Base-by-base conservation (phyloP, 345 rosid species). In the Lumnitzera racemosa region DNA sequence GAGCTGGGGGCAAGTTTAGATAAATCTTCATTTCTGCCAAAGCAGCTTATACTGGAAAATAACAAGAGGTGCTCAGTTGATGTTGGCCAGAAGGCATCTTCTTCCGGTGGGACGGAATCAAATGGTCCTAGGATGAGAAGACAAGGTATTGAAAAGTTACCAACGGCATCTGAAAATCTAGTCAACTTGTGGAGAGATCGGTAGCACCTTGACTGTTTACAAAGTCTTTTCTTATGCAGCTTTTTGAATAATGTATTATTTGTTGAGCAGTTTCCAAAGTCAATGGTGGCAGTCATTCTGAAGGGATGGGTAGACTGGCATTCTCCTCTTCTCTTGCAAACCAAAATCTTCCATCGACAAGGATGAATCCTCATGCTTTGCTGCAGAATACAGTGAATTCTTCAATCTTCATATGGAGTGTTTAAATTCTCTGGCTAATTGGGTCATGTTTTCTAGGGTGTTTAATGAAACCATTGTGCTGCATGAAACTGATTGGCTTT, bases 181-280 rank as follows among this genome's bases (percentile, higher is more conserved):
- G 31, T 60, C 62, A 68, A 66, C 64, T 56, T 25, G 56, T 52
- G 49, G 63, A 62, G 65, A 70, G 58, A 70, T 58, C 74, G 80
- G 72, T 62, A 70, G n/a, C 29, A 41, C 29, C 24, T 51, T 62
- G 47, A 46, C 59, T 61, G 3, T 43, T 36, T 51, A 48, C 46
- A 56, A 20, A 23, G 36, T 31, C 51, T 59, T 11, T 12, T 58
- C 49, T 71, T 12, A 53, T 55, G 50, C 17, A 58, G 29, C 64
- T 41, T 52, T 56, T 72, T 55, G 64, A 55, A 66, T 31, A 51
- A 46, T 6, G 47, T 14, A 14, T 65, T 23, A 53, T 17, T 56
- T 67, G 65, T 70, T 53, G 52, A 72, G 60, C 86, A 89, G 98
- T 80, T 74, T 65, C 65, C 31, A 67, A 74, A 63, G 67, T 64